phyloP scores from a whole-genome alignment of 768 basidiomycete species.

The Boletus vermiculosoides region DNA sequence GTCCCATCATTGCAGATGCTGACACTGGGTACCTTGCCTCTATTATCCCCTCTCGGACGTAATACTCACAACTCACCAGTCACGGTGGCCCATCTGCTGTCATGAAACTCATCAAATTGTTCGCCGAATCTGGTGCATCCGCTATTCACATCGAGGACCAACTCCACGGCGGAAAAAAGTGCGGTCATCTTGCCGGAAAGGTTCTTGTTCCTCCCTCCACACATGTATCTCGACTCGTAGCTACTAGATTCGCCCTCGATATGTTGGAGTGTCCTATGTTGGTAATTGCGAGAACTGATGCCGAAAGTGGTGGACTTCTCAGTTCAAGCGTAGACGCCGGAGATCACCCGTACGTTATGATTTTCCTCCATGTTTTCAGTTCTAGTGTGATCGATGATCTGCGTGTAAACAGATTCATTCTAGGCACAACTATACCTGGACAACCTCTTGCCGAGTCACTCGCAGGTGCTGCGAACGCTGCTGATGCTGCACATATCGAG shows the following conservation, averaged over 20 bases:
- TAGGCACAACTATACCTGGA: slow-evolving; percentile 54
- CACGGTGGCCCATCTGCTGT: slow-evolving; percentile 92
- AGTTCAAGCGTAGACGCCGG: slow-evolving; percentile 78
- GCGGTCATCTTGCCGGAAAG: slow-evolving; percentile 89
- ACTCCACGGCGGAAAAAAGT: slow-evolving; percentile 93
- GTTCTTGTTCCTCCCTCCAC: slow-evolving; percentile 89
- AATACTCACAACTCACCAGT: slow-evolving; percentile 38
- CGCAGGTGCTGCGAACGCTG: slow-evolving; percentile 60
- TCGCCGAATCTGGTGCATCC: slow-evolving; percentile 92
- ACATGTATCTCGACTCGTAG: slow-evolving; percentile 79
- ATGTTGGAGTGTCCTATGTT: slow-evolving; percentile 86
- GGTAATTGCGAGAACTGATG: slow-evolving; percentile 88
- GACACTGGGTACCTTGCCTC: slow-evolving; percentile 75
- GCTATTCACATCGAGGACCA: slow-evolving; percentile 94
- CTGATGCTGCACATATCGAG: slow-evolving; percentile 73
- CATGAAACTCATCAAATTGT: slow-evolving; percentile 92
- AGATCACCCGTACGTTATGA: slow-evolving; percentile 60
- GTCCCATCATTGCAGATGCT: slow-evolving; percentile 92
- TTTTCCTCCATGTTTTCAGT: slow-evolving; percentile 9
- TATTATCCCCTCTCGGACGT: not conserved
- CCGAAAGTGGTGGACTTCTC: slow-evolving; percentile 82
- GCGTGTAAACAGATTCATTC: slow-evolving; percentile 50
- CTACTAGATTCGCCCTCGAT: slow-evolving; percentile 89
- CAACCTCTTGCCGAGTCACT: slow-evolving; percentile 66
- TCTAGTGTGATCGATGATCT: slow-evolving; percentile 8